These are phyloP conservation scores for Tanozyma kutaoensis DNA, from an alignment of 805 yeast genomes.

Conservation along the genomic window DNA sequence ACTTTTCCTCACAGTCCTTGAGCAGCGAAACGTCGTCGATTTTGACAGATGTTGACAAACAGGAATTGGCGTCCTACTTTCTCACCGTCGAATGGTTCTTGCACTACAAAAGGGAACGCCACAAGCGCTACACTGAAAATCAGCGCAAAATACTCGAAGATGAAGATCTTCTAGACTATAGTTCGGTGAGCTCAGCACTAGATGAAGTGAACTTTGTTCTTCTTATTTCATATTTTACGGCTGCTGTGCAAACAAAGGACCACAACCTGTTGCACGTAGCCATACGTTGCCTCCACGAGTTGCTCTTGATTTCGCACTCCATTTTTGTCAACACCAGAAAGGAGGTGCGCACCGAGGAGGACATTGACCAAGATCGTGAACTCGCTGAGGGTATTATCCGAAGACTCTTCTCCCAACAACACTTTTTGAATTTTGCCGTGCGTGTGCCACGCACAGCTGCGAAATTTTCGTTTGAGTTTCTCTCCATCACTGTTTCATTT, in stretches of 20 bases:
- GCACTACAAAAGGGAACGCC: conserved; percentile 38
- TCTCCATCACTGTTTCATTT: conserved; percentile 48
- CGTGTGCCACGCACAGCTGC: conserved; percentile 50
- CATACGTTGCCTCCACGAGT: conserved; percentile 51
- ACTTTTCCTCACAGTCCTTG: no score
- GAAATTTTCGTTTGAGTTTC: conserved; percentile 49
- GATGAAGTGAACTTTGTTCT: conserved; percentile 49
- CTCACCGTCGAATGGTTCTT: conserved; percentile 65
- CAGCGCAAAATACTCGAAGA: conserved; percentile 3
- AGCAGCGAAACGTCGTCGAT: no score
- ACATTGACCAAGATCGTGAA: conserved; percentile 34
- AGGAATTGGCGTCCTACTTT: conserved; percentile 34
- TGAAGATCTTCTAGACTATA: conserved; percentile 20
- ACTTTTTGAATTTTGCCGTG: conserved; percentile 40
- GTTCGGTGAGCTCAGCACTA: conserved; percentile 40
- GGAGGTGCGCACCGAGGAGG: conserved; percentile 13
- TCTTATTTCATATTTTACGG: conserved; percentile 32
- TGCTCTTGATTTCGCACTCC: conserved; percentile 35
- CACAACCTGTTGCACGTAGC: conserved; percentile 59
- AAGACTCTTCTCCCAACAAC: conserved; percentile 57
- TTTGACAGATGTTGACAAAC: conserved; percentile 16
- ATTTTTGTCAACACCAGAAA: conserved; percentile 29
- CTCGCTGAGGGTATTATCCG: conserved; percentile 46
- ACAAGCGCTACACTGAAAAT: conserved; percentile 1
- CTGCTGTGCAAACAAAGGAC: conserved; percentile 26